Conservation (phyloP, 2,329 filamentous ascomycete genomes). For the Ceratocystis lukuohia region DNA sequence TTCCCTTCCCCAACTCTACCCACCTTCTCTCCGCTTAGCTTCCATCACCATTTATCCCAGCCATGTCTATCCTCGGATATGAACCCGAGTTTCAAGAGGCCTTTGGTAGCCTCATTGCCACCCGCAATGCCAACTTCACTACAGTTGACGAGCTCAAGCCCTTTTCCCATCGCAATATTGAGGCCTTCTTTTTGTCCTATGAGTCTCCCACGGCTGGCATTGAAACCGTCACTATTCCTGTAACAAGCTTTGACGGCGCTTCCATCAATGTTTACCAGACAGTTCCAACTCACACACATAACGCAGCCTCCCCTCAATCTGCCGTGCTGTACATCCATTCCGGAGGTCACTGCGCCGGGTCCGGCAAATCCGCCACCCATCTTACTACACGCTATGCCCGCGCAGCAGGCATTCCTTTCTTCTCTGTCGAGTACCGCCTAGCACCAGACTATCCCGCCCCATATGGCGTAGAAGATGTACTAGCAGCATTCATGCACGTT, state of each 20-base stretch:
- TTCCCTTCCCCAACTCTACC: not conserved
- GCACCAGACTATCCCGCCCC: slow-evolving; percentile 32
- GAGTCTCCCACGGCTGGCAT: slow-evolving; percentile 6
- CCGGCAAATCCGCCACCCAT: slow-evolving; percentile 23
- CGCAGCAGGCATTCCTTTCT: slow-evolving; percentile 26
- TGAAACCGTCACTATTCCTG: slow-evolving; percentile 11
- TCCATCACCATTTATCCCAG: not conserved
- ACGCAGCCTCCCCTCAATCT: slow-evolving; percentile 17
- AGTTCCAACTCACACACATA: slow-evolving; percentile 8
- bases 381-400: slow-evolving; percentile 24
- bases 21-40: too few species aligned
- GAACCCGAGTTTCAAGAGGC: slow-evolving; percentile 12
- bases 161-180: not conserved
- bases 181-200: slow-evolving; percentile 7
- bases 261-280: slow-evolving; percentile 21
- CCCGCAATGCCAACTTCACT: not conserved
- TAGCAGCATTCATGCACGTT: slow-evolving; percentile 25
- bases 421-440: slow-evolving; percentile 32
- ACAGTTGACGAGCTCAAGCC: not conserved
- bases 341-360: slow-evolving; percentile 30
- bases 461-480: slow-evolving; percentile 28
- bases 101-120: slow-evolving; percentile 3
- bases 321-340: slow-evolving; percentile 31
- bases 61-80: slow-evolving; percentile 8
- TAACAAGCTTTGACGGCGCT: slow-evolving; percentile 21